A percentile compares a stretch with the other conserved stretches of the same genome.
These are phyloP conservation scores for Avena atlantica DNA, from an alignment of 176 grass and related monocot species.

Conservation along the genomic window DNA sequence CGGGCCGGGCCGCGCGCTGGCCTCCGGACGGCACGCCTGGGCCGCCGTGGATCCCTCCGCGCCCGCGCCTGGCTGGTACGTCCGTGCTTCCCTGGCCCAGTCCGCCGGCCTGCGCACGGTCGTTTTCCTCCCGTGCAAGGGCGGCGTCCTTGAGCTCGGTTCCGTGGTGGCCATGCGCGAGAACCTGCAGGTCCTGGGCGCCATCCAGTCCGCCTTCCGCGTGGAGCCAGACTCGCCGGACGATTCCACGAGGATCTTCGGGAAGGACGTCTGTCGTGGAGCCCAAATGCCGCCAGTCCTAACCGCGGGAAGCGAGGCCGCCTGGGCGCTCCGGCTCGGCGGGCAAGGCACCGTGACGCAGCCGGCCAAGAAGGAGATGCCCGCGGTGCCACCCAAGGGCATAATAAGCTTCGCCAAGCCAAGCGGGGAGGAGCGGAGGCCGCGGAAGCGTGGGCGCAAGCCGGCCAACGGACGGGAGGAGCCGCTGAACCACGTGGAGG, in stretches of 20 bases:
- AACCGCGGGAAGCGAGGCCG: background rate
- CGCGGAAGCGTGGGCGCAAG: slow-evolving; percentile 83
- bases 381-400: slow-evolving; percentile 6
- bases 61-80: slow-evolving; percentile 53
- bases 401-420: slow-evolving; percentile 32
- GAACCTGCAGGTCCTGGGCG: slow-evolving; percentile 50
- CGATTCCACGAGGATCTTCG: slow-evolving; percentile 57
- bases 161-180: slow-evolving; percentile 64
- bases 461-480: slow-evolving; percentile 90
- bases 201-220: slow-evolving; percentile 51
- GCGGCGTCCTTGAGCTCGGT: slow-evolving; percentile 79
- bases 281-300: background rate
- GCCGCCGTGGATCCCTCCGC: slow-evolving; percentile 43
- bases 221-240: background rate
- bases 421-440: slow-evolving; percentile 53
- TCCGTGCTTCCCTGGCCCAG: slow-evolving; percentile 63
- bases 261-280: slow-evolving; percentile 42
- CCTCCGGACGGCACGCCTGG: slow-evolving; percentile 64
- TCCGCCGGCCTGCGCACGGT: slow-evolving; percentile 73
- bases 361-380: slow-evolving; percentile 18
- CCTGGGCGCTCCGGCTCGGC: slow-evolving; percentile 23
- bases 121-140: slow-evolving; percentile 68
- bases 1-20: slow-evolving; percentile 64
- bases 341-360: slow-evolving; percentile 7
- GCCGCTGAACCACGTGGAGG: slow-evolving; percentile 95